Percentiles rank a stretch among this genome's conserved stretches.
Conservation (phyloP, 345 rosid species). For the Mangifera indica region DNA sequence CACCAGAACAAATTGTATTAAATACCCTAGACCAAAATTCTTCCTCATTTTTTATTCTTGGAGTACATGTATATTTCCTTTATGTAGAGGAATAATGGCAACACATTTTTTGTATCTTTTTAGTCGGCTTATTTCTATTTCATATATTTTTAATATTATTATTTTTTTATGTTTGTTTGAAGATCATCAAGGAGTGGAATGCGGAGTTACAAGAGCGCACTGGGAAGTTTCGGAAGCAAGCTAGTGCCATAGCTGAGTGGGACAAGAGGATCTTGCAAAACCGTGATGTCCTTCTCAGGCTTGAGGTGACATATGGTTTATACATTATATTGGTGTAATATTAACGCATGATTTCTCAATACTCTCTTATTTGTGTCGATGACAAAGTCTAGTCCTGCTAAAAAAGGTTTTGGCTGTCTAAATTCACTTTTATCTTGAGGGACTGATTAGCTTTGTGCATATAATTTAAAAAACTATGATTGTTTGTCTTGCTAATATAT, state of each 20-base stretch:
- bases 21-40: neutral
- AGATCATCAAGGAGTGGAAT: slow-evolving; percentile 98
- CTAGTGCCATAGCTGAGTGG: slow-evolving; percentile 95
- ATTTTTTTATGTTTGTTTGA: slow-evolving; percentile 22
- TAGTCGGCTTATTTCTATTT: neutral
- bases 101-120: neutral
- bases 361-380: neutral
- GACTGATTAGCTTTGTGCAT: neutral
- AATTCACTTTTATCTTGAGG: neutral
- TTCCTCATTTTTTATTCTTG: neutral
- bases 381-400: neutral
- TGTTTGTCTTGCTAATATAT: slow-evolving; percentile 7
- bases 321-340: neutral
- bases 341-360: slow-evolving; percentile 1
- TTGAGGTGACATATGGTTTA: slow-evolving; percentile 61
- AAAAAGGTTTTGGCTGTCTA: neutral
- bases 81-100: neutral
- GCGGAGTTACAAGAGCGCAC: slow-evolving; percentile 91
- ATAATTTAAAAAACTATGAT: neutral
- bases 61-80: neutral
- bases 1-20: neutral
- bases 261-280: slow-evolving; percentile 94
- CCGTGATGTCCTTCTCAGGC: slow-evolving; percentile 94
- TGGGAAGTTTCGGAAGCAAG: slow-evolving; percentile 87
- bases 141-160: neutral